A percentile compares a stretch with the other conserved stretches of the same genome.
These are phyloP conservation scores for Przewalskia tangutica DNA, from an alignment of 257 asterid genomes.

Conservation along the genomic window DNA sequence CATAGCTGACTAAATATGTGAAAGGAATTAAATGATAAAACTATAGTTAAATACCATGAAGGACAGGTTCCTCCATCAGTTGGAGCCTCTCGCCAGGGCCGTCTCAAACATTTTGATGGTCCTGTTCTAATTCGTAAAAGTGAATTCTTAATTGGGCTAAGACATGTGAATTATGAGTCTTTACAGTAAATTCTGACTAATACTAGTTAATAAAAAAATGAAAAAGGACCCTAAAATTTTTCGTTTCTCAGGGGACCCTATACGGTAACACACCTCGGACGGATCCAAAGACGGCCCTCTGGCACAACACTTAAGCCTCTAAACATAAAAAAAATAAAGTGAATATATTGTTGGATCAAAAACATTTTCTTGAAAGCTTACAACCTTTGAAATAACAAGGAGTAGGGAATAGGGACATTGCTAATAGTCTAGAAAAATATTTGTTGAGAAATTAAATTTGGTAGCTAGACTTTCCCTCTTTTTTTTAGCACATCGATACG, in stretches of 20 bases:
- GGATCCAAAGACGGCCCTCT: no score
- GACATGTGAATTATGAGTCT: no score
- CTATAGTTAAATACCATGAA: background rate
- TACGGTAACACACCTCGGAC: no score
- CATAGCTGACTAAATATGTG: background rate
- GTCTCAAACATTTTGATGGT: no score
- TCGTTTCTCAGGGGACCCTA: no score
- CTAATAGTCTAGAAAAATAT: background rate
- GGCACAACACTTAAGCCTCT: background rate
- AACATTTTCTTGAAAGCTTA: background rate
- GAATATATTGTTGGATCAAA: background rate
- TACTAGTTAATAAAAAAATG: no score
- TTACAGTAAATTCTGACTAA: no score
- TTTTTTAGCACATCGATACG: no score
- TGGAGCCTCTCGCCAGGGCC: no score
- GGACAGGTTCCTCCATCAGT: background rate
- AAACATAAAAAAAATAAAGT: background rate
- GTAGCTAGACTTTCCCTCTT: background rate
- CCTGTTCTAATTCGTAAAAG: no score
- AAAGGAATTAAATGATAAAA: background rate
- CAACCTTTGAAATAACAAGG: background rate
- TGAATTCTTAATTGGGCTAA: no score
- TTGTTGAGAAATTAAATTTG: background rate
- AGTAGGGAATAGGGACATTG: background rate
- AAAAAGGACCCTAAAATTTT: no score